Base-by-base conservation (phyloP, 2,329 filamentous ascomycete genomes). In the Erysiphe pulchra region DNA sequence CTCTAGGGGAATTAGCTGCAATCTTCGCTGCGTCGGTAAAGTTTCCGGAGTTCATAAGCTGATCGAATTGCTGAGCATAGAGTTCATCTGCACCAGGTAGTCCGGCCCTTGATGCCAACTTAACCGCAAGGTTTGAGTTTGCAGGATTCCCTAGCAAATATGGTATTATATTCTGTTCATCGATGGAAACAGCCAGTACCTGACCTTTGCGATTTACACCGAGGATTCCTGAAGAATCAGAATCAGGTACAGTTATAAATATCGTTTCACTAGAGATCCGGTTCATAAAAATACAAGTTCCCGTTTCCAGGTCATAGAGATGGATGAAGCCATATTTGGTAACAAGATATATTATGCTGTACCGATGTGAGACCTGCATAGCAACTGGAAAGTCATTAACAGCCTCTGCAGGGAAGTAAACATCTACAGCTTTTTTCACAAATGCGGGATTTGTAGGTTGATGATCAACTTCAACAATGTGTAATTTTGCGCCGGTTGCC, bases 311-410 rank as follows among this genome's bases (percentile, higher is more conserved):
- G 58, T 98, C 92, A 65, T 98, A 95, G 20, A 98, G 73, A 64
- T 98, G 90, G 56, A 98, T 95, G 65, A 95, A 98, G 45, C 90
- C 90, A 58, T 94, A 98, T 63, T 98, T 98, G 47, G 90, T 98
- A 50, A 98, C 84, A 57, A 98, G 75, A 64, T 94, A 94, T 57
- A 98, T 79, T 59, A 98, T 77, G 57, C 86, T 87, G 63, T 98
- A 98, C 65, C 90, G 92, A 57, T 84, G 77, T 3, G 90, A 95
- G 42, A 98, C 79, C 64, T 98, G 92, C 66, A 98, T 90, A 16
- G 87, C 86, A 47, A 98, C 90, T 1, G 92, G 90, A 68, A 98
- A 98, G 61, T 98, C 90, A 61, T 90, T 94, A 51, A 78, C 80
- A 11, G 90, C 90, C 64, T 98, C 90, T 42, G 83, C 75, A 1